A percentile compares a stretch with the other conserved stretches of the same genome.
These are phyloP conservation scores for Carallia pectinifolia DNA, from an alignment of 345 rosid species.

Conservation along the genomic window DNA sequence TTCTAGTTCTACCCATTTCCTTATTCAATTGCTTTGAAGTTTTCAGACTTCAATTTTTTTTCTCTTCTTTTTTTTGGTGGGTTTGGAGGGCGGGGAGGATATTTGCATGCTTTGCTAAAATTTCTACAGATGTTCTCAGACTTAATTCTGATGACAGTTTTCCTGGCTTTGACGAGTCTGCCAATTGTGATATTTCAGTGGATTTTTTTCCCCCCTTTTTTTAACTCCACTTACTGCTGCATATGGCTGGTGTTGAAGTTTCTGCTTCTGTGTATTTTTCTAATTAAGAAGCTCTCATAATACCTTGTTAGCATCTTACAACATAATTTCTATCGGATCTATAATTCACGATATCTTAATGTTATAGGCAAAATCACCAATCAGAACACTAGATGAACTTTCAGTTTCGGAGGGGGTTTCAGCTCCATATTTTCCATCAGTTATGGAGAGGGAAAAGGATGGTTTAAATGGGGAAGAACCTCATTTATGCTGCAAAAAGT, in stretches of 20 bases:
- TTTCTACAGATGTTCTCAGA: too few species aligned
- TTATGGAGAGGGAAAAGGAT: constrained; percentile 37
- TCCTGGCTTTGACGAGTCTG: too few species aligned
- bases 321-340: not conserved
- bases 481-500: constrained; percentile 25
- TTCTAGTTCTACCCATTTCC: too few species aligned
- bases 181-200: too few species aligned
- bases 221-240: not conserved
- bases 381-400: constrained; percentile 75
- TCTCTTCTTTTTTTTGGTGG: too few species aligned
- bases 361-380: constrained; percentile 76
- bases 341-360: not conserved
- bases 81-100: too few species aligned
- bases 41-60: too few species aligned
- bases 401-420: constrained; percentile 60
- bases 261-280: not conserved
- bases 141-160: too few species aligned
- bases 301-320: not conserved
- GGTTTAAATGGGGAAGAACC: constrained; percentile 27
- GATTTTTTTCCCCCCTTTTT: not conserved
- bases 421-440: constrained; percentile 65
- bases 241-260: not conserved
- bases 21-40: too few species aligned
- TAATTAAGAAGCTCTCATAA: not conserved
- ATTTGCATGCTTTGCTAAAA: too few species aligned